Conservation (phyloP, 2,329 filamentous ascomycete species). For the Amylocarpus encephaloides region DNA sequence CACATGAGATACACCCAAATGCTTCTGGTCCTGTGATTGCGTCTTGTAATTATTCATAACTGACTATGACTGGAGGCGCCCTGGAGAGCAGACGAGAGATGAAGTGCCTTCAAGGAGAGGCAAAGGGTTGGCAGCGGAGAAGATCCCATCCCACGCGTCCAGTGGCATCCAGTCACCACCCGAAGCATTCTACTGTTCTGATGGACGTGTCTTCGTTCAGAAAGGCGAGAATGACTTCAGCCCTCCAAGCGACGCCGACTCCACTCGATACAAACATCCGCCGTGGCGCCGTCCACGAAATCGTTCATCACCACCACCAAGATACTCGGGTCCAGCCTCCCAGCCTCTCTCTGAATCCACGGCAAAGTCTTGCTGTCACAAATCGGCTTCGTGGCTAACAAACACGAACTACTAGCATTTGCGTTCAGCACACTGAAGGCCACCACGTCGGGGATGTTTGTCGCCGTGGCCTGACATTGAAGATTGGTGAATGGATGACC, state of each 20-base stretch:
- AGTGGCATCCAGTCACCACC: too few relatives aligned
- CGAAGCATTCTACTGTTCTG: too few relatives aligned
- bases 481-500: conserved; percentile 37
- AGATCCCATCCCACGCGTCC: too few relatives aligned
- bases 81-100: too few relatives aligned
- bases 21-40: too few relatives aligned
- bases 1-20: too few relatives aligned
- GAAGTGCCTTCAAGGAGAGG: too few relatives aligned
- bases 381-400: conserved; percentile 43
- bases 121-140: too few relatives aligned
- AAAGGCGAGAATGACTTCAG: too few relatives aligned
- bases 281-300: conserved; percentile 44
- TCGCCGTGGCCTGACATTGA: conserved; percentile 47
- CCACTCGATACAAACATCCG: conserved; percentile 38
- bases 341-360: conserved; percentile 38
- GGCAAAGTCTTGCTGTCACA: conserved; percentile 44
- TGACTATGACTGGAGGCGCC: too few relatives aligned
- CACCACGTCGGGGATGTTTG: conserved; percentile 42
- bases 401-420: conserved; percentile 38
- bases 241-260: conserved; percentile 19
- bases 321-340: conserved; percentile 34
- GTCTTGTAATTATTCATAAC: too few relatives aligned
- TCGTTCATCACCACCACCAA: conserved; percentile 45
- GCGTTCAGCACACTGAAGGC: conserved; percentile 40
- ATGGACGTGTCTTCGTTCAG: too few relatives aligned